Evolutionary conservation across 2,329 filamentous ascomycete genomes (phyloP).

Genomic region (Dothiorella sarmentorum): DNA sequence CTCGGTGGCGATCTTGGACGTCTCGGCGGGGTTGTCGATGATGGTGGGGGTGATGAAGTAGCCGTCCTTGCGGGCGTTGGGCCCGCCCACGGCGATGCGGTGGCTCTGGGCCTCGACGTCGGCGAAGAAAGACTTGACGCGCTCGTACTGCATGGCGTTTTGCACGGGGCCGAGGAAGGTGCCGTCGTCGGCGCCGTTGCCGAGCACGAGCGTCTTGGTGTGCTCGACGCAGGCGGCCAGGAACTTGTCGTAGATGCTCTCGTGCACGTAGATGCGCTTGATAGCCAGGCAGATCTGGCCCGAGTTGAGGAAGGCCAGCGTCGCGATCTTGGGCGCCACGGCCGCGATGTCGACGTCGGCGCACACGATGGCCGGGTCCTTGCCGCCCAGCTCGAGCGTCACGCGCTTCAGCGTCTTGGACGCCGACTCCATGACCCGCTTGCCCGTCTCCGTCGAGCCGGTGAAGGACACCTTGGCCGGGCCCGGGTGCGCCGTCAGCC

Average conservation of each 20-base stretch:
- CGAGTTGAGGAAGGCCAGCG: constrained; percentile 46
- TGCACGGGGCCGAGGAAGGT: constrained; percentile 59
- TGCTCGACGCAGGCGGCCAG: constrained; percentile 45
- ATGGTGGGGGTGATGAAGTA: constrained; percentile 60
- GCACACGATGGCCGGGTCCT: constrained; percentile 59
- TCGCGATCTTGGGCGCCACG: constrained; percentile 41
- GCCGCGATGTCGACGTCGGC: constrained; percentile 49
- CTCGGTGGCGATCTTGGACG: constrained; percentile 54
- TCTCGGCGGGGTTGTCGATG: constrained; percentile 55
- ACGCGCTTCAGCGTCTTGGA: constrained; percentile 57
- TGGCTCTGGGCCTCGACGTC: constrained; percentile 55
- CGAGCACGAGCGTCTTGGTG: constrained; percentile 42
- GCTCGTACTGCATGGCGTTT: constrained; percentile 63
- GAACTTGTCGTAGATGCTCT: constrained; percentile 57
- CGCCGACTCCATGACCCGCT: constrained; percentile 55
- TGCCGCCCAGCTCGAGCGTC: constrained; percentile 61
- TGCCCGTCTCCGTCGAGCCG: constrained; percentile 58
- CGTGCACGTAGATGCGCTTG: constrained; percentile 61
- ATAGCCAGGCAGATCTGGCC: constrained; percentile 45
- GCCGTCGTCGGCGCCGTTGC: constrained; percentile 38
- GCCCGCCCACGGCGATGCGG: constrained; percentile 53
- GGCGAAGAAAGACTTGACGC: constrained; percentile 54
- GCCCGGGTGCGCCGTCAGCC: constrained; percentile 56
- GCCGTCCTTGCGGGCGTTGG: constrained; percentile 40
- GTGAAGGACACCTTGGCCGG: constrained; percentile 63